A percentile compares a stretch with the other conserved stretches of the same genome.
phyloP scores from a whole-genome alignment of 2,329 filamentous ascomycete species.

The Curvularia spicifera region DNA sequence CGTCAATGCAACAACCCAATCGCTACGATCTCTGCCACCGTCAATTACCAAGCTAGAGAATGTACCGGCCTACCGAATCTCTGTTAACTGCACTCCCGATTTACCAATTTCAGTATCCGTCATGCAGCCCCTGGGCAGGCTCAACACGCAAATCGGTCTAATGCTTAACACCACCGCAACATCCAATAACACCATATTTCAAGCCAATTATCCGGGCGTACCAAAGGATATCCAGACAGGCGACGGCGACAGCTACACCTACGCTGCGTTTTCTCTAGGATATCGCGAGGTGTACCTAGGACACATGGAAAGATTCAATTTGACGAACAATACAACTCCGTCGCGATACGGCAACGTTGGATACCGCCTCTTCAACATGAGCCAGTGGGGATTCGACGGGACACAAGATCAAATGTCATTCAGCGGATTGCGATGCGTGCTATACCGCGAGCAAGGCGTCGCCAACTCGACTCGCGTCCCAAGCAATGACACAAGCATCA shows the following conservation, averaged over 20 bases:
- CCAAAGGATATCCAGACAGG: slow-evolving; percentile 1
- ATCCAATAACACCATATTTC: slow-evolving; percentile 6
- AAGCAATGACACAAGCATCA: neutral
- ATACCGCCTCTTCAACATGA: neutral
- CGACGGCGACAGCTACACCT: slow-evolving; percentile 1
- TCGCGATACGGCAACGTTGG: neutral
- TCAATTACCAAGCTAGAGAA: slow-evolving; percentile 5
- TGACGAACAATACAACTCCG: neutral
- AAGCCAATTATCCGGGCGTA: slow-evolving; percentile 6
- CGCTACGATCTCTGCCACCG: slow-evolving; percentile 4
- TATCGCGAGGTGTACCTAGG: slow-evolving; percentile 7
- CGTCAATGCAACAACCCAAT: slow-evolving; percentile 7
- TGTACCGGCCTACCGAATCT: slow-evolving; percentile 11
- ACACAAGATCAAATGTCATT: neutral
- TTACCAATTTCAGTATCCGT: neutral
- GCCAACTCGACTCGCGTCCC: neutral
- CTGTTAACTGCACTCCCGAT: slow-evolving; percentile 1
- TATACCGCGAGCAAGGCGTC: neutral
- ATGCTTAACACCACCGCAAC: neutral
- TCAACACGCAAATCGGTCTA: neutral
- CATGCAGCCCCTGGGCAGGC: neutral
- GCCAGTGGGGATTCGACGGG: neutral
- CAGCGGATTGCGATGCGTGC: neutral
- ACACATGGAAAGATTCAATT: neutral
- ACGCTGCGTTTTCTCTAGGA: slow-evolving; percentile 5